A percentile compares a stretch with the other conserved stretches of the same genome.
Conservation (phyloP, 148 eudicot genomes). For the Chenopodium suecicum region DNA sequence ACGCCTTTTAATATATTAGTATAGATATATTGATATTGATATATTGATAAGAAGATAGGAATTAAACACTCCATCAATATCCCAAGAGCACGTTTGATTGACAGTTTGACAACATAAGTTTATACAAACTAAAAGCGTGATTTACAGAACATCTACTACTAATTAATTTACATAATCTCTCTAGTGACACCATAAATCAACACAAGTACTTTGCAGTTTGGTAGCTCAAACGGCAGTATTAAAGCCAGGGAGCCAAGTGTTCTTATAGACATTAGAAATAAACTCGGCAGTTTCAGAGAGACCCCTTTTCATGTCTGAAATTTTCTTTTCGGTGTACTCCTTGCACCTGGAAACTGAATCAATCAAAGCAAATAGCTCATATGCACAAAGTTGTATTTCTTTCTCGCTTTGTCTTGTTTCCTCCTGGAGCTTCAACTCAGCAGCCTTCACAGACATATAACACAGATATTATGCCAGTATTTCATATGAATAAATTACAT, state of each 20-base stretch:
- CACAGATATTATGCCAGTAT: neutral
- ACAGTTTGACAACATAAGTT: neutral
- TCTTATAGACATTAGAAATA: constrained; percentile 49
- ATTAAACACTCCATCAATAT: neutral
- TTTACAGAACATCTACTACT: neutral
- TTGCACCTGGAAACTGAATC: constrained; percentile 75
- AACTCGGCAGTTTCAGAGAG: constrained; percentile 45
- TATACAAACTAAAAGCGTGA: neutral
- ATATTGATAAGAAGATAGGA: neutral
- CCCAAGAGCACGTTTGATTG: neutral
- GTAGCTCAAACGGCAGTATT: constrained; percentile 5
- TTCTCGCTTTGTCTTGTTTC: constrained; percentile 44
- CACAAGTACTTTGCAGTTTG: neutral
- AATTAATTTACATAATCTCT: neutral
- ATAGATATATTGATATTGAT: no score
- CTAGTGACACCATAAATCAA: no score
- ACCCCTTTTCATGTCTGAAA: constrained; percentile 51
- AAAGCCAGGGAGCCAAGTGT: constrained; percentile 29
- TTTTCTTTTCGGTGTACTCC: constrained; percentile 59
- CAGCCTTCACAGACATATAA: constrained; percentile 38
- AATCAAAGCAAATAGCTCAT: constrained; percentile 59
- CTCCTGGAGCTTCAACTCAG: constrained; percentile 58
- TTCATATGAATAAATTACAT: neutral
- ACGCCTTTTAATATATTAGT: no score
- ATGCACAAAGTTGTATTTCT: constrained; percentile 62